Evolutionary conservation across 495 filamentous ascomycete species (phyloP).

Genomic region (Tricharina praecox): DNA sequence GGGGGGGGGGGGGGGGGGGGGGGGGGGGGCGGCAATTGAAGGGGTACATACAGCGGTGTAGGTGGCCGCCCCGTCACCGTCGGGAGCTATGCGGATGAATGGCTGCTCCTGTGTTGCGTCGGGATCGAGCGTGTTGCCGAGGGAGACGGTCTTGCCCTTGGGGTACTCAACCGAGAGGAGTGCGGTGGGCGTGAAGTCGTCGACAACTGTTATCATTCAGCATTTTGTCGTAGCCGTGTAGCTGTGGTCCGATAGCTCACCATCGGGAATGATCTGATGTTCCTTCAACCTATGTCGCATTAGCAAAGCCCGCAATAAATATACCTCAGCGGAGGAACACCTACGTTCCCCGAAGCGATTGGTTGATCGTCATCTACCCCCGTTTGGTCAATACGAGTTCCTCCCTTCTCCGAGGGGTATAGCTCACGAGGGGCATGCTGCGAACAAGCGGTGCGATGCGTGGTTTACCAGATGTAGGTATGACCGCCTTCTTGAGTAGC

Average conservation of each 20-base stretch:
- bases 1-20: too few species aligned
- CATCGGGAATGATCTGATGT: slow-evolving; percentile 45
- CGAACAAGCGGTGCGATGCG: slow-evolving; percentile 9
- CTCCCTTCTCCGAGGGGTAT: not conserved
- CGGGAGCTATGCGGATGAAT: slow-evolving; percentile 29
- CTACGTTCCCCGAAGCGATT: slow-evolving; percentile 24
- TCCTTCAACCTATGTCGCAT: slow-evolving; percentile 37
- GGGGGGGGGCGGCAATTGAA: too few species aligned
- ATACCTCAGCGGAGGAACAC: slow-evolving; percentile 4
- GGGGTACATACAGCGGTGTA: slow-evolving; percentile 19
- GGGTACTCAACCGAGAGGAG: slow-evolving; percentile 37
- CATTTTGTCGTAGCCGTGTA: too few species aligned
- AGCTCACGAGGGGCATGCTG: slow-evolving; percentile 22
- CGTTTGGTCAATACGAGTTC: not conserved
- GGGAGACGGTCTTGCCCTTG: slow-evolving; percentile 29
- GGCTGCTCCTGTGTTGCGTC: slow-evolving; percentile 36
- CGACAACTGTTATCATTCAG: too few species aligned
- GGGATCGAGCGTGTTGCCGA: slow-evolving; percentile 47
- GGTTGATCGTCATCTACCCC: slow-evolving; percentile 26
- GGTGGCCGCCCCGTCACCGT: slow-evolving; percentile 14
- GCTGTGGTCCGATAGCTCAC: slow-evolving; percentile 27
- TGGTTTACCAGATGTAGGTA: not conserved
- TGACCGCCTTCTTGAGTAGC: too few species aligned
- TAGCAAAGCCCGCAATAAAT: too few species aligned
- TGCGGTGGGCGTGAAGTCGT: slow-evolving; percentile 43